Conservation (phyloP, 192 early-diverging fungal genomes). For the Coemansia sp. region DNA sequence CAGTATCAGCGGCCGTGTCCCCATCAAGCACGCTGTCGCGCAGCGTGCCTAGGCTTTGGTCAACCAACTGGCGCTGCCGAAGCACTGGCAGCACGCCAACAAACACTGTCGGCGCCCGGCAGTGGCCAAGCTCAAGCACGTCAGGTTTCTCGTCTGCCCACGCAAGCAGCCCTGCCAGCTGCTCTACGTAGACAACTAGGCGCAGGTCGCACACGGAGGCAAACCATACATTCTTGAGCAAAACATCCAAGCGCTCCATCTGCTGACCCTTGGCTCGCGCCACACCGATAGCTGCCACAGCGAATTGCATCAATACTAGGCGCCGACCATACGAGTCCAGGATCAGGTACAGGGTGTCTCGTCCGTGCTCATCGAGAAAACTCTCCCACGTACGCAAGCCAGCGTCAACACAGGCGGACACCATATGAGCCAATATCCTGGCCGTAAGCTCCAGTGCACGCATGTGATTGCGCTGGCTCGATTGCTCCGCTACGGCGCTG, state of each 20-base stretch:
- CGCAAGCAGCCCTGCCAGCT: constrained; percentile 32
- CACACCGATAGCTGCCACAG: constrained; percentile 9
- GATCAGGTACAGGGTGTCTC: constrained; percentile 43
- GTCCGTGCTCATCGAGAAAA: constrained; percentile 52
- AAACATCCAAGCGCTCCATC: constrained; percentile 8
- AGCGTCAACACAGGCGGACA: constrained; percentile 36
- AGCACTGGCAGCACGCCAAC: constrained; percentile 12
- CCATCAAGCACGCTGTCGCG: not conserved
- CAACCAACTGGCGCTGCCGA: constrained; percentile 9
- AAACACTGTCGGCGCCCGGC: constrained; percentile 16
- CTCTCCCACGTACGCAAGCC: constrained; percentile 52
- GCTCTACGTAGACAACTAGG: constrained; percentile 21
- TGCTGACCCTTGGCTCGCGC: constrained; percentile 9
- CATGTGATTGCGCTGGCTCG: not conserved
- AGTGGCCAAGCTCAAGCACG: not conserved
- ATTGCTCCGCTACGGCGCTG: not conserved
- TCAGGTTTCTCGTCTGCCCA: constrained; percentile 22
- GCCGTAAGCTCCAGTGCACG: constrained; percentile 18
- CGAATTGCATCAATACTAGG: constrained; percentile 39
- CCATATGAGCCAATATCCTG: constrained; percentile 21
- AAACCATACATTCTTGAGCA: constrained; percentile 49
- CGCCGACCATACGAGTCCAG: constrained; percentile 26
- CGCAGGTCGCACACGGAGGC: constrained; percentile 31
- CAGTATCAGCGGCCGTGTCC: not conserved
- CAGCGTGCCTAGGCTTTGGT: constrained; percentile 3